Base-by-base conservation (phyloP, 257 asterid genomes). In the Misopates orontium region DNA sequence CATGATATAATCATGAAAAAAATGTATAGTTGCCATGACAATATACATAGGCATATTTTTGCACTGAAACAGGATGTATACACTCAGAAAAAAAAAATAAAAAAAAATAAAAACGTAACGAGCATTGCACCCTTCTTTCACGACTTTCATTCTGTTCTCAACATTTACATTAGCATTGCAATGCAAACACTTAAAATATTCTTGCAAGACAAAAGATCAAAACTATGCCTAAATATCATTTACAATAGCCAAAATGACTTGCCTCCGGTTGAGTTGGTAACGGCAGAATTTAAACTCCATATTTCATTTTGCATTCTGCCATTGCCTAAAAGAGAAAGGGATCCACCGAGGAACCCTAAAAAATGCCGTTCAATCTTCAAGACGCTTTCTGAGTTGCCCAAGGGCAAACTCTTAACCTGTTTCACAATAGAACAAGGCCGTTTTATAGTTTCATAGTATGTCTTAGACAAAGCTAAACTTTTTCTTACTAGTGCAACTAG, bases 231-330 rank as follows among this genome's bases (percentile, higher is more conserved):
- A 17, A 25, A 50, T 56, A 19, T 48, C 66, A 68, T 18, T 36
- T 64, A 74, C 77, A 68, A 69, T 78, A 77, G 83, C 81, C 83
- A 69, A 80, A 39, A 32, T 77, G 81, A 75, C 80, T 80, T 84
- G 83, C 84, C 82, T 50, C 69, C 53, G 21, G 12, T 64, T 68
- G 60, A 64, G 45, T 44, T 57, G 12, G 78, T 68, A 71, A 53
- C n/a, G 45, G 40, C 76, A 44, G 25, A 62, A 18, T 63, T 57
- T 54, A 28, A 11, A 53, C 18, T 24, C 55, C 50, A 73, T 31
- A 58, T 65, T 59, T 14, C 2, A 28, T 3, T 28, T 2, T 6
- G 40, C 47, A 11, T n/a, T 60, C 70, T 19, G 54, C 80, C 72
- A 68, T 44, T 68, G 73, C 73, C 59, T 44, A 56, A 41, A 24